Conservation (phyloP, 1,284 basidiomycete genomes). For the Neonothopanus nambi region DNA sequence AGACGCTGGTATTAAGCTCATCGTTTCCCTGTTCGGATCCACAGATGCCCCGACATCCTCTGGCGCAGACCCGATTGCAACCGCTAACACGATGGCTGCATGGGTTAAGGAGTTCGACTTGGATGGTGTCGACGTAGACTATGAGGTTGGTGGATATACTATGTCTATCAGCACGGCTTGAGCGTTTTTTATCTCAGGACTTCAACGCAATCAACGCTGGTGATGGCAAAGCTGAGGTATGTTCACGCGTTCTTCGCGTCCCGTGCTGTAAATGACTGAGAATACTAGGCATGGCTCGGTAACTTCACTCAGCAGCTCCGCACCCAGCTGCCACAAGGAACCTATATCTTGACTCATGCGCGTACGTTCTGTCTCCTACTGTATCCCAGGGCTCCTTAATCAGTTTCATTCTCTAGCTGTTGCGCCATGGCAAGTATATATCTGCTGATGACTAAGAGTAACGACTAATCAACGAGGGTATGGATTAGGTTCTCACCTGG, state of each 20-base stretch:
- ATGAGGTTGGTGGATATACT: constrained; percentile 35
- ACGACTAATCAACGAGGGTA: neutral
- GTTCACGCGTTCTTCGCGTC: neutral
- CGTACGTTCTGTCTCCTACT: constrained; percentile 27
- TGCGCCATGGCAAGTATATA: constrained; percentile 22
- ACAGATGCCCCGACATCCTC: constrained; percentile 51
- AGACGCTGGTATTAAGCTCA: constrained; percentile 55
- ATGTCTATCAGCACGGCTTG: neutral
- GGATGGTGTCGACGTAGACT: constrained; percentile 59
- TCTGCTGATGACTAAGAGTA: neutral
- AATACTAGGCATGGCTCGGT: constrained; percentile 40
- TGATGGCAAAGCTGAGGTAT: constrained; percentile 33
- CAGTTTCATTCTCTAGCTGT: constrained; percentile 14
- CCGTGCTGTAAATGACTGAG: neutral
- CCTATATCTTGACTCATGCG: constrained; percentile 45
- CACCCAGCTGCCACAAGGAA: constrained; percentile 37
- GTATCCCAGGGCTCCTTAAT: neutral
- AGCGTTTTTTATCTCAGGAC: constrained; percentile 31
- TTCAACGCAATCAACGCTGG: constrained; percentile 47
- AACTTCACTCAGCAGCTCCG: constrained; percentile 45
- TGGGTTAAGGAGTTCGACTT: constrained; percentile 51
- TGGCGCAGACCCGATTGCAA: constrained; percentile 43
- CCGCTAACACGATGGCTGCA: constrained; percentile 49
- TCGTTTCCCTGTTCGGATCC: constrained; percentile 59
- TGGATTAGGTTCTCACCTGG: constrained; percentile 13